Evolutionary conservation across 768 basidiomycete species (phyloP), one percentile per base, ranked within the genome.

Genomic region (Punctularia strigosozonata): DNA sequence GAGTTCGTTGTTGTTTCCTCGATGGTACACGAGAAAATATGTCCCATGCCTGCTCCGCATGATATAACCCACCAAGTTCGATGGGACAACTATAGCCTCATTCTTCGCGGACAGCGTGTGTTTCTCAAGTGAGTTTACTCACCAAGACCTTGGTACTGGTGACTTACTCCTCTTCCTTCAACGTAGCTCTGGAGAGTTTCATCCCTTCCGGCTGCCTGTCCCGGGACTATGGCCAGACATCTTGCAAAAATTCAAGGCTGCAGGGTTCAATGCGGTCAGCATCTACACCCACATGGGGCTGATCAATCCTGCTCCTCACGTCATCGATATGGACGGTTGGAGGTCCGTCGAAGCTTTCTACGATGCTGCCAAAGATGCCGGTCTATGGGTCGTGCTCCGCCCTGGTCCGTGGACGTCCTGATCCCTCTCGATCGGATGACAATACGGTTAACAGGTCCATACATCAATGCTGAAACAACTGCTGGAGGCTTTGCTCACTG

Each of bases 121-220:
- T 83, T 87, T 46, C 54, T 87, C 3, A 69, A 83, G 82, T 82
- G 58, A 39, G 76, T 65, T 24, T 26, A 10, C 36, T 13, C 19
- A 19, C 37, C 22, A 28, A 10, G 3, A 12, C 20, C 30, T 20
- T 3, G 28, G 5, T 20, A 14, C 36, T 17, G 5, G 14, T 23
- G 6, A 23, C 25, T 37, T 20, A 5, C 30, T 14, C 26, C 25
- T 40, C 28, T 37, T 19, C 34, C 22, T 25, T 23, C 8, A 28
- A 6, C 42, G n/a, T n/a, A 87, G 85, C 48, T 84, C 82, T 1
- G 87, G 87, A 41, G 87, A 88, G 55, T 85, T 87, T 54, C 87
- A 88, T 49, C 74, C 83, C 1, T 89, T 83, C 61, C 73, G 84
- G 18, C 59, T 89, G 6, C 87, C 84, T 7, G 79, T 87, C 0